Percentiles rank a stretch among this genome's conserved stretches.
Evolutionary conservation across 2,329 filamentous ascomycete genomes (phyloP).

Genomic region (Beauveria varroae): DNA sequence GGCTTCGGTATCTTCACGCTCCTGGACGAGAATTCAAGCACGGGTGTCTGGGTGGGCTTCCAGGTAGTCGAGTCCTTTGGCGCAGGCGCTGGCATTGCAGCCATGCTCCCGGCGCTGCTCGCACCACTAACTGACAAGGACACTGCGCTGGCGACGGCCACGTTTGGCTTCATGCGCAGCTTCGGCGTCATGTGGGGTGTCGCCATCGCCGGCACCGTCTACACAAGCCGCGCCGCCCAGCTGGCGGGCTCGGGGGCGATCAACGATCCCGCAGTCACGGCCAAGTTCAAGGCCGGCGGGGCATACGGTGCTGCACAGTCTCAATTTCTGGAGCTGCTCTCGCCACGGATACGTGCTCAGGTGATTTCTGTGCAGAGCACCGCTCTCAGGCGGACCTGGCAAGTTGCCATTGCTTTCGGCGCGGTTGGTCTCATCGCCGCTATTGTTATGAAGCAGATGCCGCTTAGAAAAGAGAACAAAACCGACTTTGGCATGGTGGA

Average conservation of each 20-base stretch:
- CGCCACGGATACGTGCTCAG: constrained; percentile 11
- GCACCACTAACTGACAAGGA: constrained; percentile 31
- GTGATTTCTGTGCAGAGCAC: constrained; percentile 16
- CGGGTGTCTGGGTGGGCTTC: constrained; percentile 33
- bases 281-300: constrained; percentile 15
- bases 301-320: constrained; percentile 1
- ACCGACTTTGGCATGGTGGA: constrained; percentile 11
- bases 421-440: constrained; percentile 16
- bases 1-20: constrained; percentile 35
- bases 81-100: constrained; percentile 32
- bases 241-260: constrained; percentile 13
- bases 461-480: constrained; percentile 5
- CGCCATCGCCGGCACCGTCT: constrained; percentile 34
- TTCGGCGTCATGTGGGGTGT: constrained; percentile 42
- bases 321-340: neutral
- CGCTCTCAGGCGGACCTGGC: constrained; percentile 18
- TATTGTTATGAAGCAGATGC: neutral
- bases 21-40: constrained; percentile 28
- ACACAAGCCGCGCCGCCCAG: constrained; percentile 19
- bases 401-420: constrained; percentile 21
- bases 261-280: constrained; percentile 10
- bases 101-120: constrained; percentile 35
- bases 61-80: constrained; percentile 34
- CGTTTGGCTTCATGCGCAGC: constrained; percentile 38
- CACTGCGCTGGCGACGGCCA: constrained; percentile 28